Evolutionary conservation across 192 early-diverging fungal species (phyloP), one percentile per base, ranked within the genome.

Genomic region (Haplosporangium gracile): DNA sequence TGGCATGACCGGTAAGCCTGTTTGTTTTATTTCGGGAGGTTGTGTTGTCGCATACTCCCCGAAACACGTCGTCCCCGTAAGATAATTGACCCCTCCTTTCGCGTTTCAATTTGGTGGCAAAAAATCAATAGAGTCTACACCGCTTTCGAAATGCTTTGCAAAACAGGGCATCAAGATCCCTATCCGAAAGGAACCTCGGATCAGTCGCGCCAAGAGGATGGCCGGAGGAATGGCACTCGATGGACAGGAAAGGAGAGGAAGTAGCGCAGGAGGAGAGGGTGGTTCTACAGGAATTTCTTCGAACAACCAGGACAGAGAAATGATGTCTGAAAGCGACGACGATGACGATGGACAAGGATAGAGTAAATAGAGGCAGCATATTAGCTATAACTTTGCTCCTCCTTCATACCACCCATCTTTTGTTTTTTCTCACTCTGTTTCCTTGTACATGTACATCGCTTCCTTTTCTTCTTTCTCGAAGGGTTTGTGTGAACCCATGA

Each of bases 81-180:
- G 45, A 43, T 8, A 47, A 81, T 51, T 81, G 26, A 32, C 24
- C 77, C 13, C 5, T 15, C 22, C 45, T 6, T 20, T 45, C 39
- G 36, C 18, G 42, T 5, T 51, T 77, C 11, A n/a, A 51, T 34
- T 75, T 42, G 65, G 57, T 88, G n/a, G 71, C 71, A 78, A 32
- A 65, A 81, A 40, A 16, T 11, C 3, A 74, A 65, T 82, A 91
- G 94, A 95, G 82, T 96, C 94, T 15, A 96, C 94, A 0, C 88
- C 90, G 70, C 89, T 96, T 0, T 96, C 95, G 26, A 94, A 93
- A 83, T 91, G 91, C 53, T 95, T 96, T 90, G 93, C 93, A 38
- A 85, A 85, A 40, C 95, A 96, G 87, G 94, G 94, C 34, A 96
- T 95, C 80, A 96, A 96, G 82, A 95, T 96, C 75, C 92, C 94